These are phyloP conservation scores for Colletotrichum lindemuthianum DNA, from an alignment of 2,329 filamentous ascomycete genomes.

Conservation along the genomic window DNA sequence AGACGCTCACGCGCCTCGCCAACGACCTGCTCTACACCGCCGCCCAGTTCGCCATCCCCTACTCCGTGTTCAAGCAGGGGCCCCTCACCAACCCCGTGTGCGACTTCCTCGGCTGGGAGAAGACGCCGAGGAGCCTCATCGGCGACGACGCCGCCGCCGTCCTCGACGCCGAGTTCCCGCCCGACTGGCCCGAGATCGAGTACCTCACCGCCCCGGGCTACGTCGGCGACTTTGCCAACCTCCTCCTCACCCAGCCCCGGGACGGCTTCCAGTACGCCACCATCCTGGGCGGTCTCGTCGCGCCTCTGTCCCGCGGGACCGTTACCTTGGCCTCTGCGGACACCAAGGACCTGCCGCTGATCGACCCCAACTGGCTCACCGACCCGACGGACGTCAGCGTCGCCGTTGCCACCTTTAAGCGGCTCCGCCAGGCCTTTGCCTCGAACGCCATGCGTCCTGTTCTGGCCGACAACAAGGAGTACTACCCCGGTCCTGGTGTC, in stretches of 20 bases:
- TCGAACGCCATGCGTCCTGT: conserved; percentile 43
- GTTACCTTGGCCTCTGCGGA: conserved; percentile 50
- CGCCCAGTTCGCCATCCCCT: conserved; percentile 5
- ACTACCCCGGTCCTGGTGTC: conserved; percentile 49
- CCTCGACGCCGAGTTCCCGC: conserved; percentile 10
- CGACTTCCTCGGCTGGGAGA: conserved; percentile 40
- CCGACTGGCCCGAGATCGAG: conserved; percentile 31
- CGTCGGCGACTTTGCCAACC: conserved; percentile 31
- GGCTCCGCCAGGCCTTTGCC: conserved; percentile 50
- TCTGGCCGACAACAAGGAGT: conserved; percentile 46
- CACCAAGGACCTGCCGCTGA: conserved; percentile 50
- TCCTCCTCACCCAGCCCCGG: conserved; percentile 13
- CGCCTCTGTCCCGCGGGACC: conserved; percentile 55
- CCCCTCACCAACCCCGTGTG: conserved; percentile 37
- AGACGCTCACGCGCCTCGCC: conserved; percentile 34
- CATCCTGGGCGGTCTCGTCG: conserved; percentile 44
- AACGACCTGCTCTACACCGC: conserved; percentile 14
- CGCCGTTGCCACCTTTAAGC: conserved; percentile 53
- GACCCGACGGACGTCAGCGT: conserved; percentile 55
- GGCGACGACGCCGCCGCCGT: background rate
- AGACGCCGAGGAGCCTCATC: conserved; percentile 26
- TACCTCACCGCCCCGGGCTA: conserved; percentile 35
- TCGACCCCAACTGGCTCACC: conserved; percentile 58
- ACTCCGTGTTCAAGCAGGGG: conserved; percentile 27
- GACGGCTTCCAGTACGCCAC: conserved; percentile 39